phyloP scores from a whole-genome alignment of 257 asterid species.

The Voacanga thouarsii region DNA sequence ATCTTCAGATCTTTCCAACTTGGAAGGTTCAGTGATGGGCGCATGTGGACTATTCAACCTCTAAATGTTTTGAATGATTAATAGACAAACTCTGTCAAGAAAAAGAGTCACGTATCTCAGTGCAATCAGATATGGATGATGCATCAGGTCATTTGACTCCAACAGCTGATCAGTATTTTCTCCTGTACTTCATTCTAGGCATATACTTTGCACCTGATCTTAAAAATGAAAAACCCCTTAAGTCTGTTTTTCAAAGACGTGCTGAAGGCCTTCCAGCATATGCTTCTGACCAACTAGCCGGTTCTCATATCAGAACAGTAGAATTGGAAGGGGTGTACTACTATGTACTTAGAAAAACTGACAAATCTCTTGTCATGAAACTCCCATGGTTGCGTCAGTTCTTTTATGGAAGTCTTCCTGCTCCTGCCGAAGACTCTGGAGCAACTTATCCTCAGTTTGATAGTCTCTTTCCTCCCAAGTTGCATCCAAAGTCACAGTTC shows the following conservation, averaged over 20 bases:
- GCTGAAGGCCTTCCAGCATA: conserved; percentile 40
- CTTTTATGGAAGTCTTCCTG: conserved; percentile 42
- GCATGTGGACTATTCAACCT: neutral
- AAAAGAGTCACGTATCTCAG: neutral
- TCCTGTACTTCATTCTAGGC: conserved; percentile 54
- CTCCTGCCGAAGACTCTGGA: conserved; percentile 21
- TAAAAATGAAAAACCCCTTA: conserved; percentile 31
- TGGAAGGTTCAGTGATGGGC: neutral
- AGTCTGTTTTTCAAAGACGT: conserved; percentile 48
- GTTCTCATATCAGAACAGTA: conserved; percentile 34
- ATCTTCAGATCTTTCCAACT: neutral
- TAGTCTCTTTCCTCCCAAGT: conserved; percentile 50
- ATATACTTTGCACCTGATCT: conserved; percentile 66
- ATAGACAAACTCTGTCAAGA: neutral
- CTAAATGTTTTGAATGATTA: neutral
- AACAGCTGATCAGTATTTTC: conserved; percentile 60
- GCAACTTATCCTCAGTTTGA: conserved; percentile 35
- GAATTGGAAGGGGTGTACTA: conserved; percentile 58
- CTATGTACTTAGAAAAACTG: conserved; percentile 51
- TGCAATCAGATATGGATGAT: conserved; percentile 35
- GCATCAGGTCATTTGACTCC: conserved; percentile 21
- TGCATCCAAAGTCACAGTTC: conserved; percentile 37
- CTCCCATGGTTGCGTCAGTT: conserved; percentile 43
- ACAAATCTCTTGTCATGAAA: conserved; percentile 35
- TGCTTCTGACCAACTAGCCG: conserved; percentile 37